These are phyloP conservation scores for Mollisia scopiformis DNA, from an alignment of 2,329 filamentous ascomycete genomes.

Conservation along the genomic window DNA sequence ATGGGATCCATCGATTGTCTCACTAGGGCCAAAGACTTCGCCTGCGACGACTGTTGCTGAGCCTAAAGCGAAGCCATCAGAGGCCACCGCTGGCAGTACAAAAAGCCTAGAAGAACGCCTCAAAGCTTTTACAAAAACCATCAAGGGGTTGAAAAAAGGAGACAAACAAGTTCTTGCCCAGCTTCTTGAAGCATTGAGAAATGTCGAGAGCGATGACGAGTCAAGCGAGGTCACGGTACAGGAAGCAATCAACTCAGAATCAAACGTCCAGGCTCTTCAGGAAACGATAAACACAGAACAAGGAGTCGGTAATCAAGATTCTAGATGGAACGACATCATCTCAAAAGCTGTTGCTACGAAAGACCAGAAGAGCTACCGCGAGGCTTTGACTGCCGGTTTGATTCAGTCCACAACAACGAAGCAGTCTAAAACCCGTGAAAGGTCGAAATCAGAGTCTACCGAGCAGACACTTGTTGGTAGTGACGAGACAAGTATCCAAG, in stretches of 20 bases:
- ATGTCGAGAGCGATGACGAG: conserved; percentile 19
- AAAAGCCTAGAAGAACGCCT: conserved; percentile 11
- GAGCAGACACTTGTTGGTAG: background rate
- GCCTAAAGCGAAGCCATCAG: background rate
- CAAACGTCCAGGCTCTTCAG: background rate
- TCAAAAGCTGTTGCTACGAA: background rate
- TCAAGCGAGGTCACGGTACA: background rate
- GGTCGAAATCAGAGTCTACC: background rate
- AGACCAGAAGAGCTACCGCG: background rate
- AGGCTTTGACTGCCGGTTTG: background rate
- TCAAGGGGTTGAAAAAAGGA: conserved; percentile 16
- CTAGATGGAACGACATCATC: background rate
- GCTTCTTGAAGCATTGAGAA: conserved; percentile 26
- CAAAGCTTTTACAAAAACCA: conserved; percentile 7
- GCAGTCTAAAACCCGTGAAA: background rate
- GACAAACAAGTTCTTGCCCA: conserved; percentile 22
- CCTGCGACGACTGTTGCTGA: background rate
- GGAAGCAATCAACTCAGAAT: background rate
- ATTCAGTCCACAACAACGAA: background rate
- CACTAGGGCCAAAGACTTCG: conserved; percentile 14
- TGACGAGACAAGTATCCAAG: background rate
- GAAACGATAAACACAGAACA: background rate
- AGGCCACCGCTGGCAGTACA: background rate
- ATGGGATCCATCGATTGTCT: conserved; percentile 30
- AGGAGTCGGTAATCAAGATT: background rate